Evolutionary conservation across 1,284 basidiomycete genomes (phyloP), one percentile per base, ranked within the genome.

Genomic region (Cryptococcus amylolentus): DNA sequence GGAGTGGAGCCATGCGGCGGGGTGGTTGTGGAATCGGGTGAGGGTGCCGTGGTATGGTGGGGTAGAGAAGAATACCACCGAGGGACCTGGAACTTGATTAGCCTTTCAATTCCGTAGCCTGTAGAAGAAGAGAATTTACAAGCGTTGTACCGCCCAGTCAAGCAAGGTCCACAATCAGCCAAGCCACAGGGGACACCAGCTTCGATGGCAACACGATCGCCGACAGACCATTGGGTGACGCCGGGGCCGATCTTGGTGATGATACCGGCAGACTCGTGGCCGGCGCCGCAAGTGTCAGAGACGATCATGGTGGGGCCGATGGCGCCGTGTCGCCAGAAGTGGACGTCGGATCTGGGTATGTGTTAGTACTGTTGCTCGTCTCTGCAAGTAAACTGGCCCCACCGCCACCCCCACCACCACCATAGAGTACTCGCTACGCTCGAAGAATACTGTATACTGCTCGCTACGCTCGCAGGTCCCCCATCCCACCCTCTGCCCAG

Each of bases 1-100:
- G 59, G 77, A 77, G 74, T 83, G 82, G 5, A 82, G 66, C 81
- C 82, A 83, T 8, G 73, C 73, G 0, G 80, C 80, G 0, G 81
- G 81, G 63, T 83, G 82, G 20, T 77, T 70, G 70, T 82, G 81
- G 70, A 76, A 82, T 55, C 79, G 70, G 3, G 77, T 78, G 26
- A 80, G 64, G 13, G 76, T 77, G 52, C 79, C 80, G 65, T 80
- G 79, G 66, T 78, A 80, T 26, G 80, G 80, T 7, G 80, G 79
- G 9, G 79, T 79, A 6, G 77, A 78, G 67, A 80, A 80, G 71
- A 80, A 81, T 44, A 80, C 78, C 42, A 80, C 77, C 43, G 75
- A 68, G 4, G 76, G 77, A 62, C 79, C 77, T 72, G 61, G 27
- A 51, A 16, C 52, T 51, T 39, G 9, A 44, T 47, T 18, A 49